Evolutionary conservation across 2,329 filamentous ascomycete genomes (phyloP).

Genomic region (Arachnopeziza araneosa): DNA sequence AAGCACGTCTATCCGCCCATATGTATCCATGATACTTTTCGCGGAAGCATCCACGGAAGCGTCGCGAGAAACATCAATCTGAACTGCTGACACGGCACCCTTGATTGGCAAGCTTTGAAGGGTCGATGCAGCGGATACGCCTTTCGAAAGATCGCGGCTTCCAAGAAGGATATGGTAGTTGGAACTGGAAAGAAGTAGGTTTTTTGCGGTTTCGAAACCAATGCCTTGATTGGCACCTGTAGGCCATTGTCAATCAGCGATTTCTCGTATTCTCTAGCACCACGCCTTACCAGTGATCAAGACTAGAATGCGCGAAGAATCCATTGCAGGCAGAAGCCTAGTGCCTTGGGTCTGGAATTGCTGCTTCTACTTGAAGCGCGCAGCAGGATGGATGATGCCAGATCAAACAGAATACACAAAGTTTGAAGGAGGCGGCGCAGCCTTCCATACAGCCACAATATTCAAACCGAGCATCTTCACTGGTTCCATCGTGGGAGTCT

Average conservation of each 20-base stretch:
- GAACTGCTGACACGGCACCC: constrained; percentile 12
- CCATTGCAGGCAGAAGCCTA: too few relatives aligned
- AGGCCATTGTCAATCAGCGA: constrained; percentile 13
- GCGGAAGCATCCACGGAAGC: constrained; percentile 12
- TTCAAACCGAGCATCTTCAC: too few relatives aligned
- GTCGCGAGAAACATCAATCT: constrained; percentile 16
- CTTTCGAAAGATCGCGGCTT: constrained; percentile 7
- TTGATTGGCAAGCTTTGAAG: constrained; percentile 1
- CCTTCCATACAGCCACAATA: too few relatives aligned
- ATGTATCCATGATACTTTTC: constrained; percentile 11
- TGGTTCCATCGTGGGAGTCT: too few relatives aligned
- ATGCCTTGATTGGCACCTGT: constrained; percentile 39
- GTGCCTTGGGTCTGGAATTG: too few relatives aligned
- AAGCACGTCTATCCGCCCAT: constrained; percentile 25
- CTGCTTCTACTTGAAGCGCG: too few relatives aligned
- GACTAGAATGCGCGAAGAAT: not conserved
- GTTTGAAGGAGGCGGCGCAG: too few relatives aligned
- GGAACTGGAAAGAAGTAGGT: constrained; percentile 3
- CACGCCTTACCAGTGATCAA: not conserved
- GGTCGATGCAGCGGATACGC: constrained; percentile 5
- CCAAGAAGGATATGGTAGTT: constrained; percentile 13
- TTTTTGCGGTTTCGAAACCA: constrained; percentile 34
- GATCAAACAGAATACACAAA: too few relatives aligned
- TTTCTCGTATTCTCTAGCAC: too few relatives aligned
- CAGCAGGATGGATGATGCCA: too few relatives aligned